Conservation (phyloP, 768 basidiomycete species). For the Panellus pusillus region DNA sequence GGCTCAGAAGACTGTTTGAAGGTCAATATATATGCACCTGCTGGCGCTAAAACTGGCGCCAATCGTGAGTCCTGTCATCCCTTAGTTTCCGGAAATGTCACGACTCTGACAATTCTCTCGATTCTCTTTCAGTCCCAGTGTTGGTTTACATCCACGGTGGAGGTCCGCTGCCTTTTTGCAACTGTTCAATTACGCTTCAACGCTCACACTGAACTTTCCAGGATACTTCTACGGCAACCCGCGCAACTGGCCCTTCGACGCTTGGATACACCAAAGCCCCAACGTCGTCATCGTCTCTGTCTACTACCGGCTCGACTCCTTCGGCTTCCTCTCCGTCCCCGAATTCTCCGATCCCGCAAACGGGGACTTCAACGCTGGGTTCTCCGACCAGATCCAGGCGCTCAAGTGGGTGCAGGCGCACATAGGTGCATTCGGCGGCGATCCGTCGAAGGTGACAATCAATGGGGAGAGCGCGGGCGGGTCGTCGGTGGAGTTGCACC, state of each 20-base stretch:
- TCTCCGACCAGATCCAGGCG: slow-evolving; percentile 61
- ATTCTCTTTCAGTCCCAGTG: slow-evolving; percentile 38
- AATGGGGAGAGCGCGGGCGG: slow-evolving; percentile 65
- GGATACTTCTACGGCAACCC: slow-evolving; percentile 63
- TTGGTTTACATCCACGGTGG: slow-evolving; percentile 53
- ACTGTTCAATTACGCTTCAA: background rate
- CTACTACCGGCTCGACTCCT: slow-evolving; percentile 62
- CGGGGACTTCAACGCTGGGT: slow-evolving; percentile 55
- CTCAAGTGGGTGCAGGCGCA: slow-evolving; percentile 64
- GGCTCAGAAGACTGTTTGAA: slow-evolving; percentile 70
- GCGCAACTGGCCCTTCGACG: slow-evolving; percentile 63
- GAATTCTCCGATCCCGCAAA: slow-evolving; percentile 38
- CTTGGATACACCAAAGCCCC: slow-evolving; percentile 63
- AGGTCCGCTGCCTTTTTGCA: slow-evolving; percentile 25
- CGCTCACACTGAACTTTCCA: slow-evolving; percentile 17
- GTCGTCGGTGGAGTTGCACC: slow-evolving; percentile 56
- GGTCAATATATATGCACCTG: slow-evolving; percentile 63
- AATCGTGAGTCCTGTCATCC: slow-evolving; percentile 38
- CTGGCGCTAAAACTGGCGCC: slow-evolving; percentile 43
- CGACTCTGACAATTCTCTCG: too few species aligned
- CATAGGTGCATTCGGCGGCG: slow-evolving; percentile 64
- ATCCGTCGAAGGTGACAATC: slow-evolving; percentile 53
- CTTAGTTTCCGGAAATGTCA: too few species aligned
- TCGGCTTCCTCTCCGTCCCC: slow-evolving; percentile 61
- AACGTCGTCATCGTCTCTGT: slow-evolving; percentile 65